Evolutionary conservation across 306 rosid genomes (phyloP).

Genomic region (Fragaria nilgerrensis): DNA sequence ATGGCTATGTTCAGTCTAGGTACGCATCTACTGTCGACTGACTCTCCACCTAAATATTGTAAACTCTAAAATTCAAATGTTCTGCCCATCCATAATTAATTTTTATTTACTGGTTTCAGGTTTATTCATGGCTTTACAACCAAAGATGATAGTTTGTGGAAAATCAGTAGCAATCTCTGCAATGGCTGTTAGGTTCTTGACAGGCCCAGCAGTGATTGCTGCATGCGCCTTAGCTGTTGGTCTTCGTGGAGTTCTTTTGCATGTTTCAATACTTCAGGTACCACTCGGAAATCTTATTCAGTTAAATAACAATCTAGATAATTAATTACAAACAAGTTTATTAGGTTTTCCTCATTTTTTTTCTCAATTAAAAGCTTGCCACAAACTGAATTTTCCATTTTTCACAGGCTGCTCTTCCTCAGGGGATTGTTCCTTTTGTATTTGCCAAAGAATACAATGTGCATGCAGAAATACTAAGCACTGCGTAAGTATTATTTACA

Average conservation of each 20-base stretch:
- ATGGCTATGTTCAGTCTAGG: constrained; percentile 98
- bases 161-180: constrained; percentile 79
- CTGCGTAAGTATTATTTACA: constrained; percentile 65
- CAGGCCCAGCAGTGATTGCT: constrained; percentile 88
- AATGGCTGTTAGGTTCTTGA: constrained; percentile 88
- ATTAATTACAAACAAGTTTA: not conserved
- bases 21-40: constrained; percentile 7
- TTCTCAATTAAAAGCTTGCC: not conserved
- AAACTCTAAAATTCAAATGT: not conserved
- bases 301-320: not conserved
- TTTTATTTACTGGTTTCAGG: constrained; percentile 32
- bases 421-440: constrained; percentile 91
- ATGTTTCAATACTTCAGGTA: constrained; percentile 82
- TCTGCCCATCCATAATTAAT: not conserved
- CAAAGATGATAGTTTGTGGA: constrained; percentile 83
- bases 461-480: constrained; percentile 83
- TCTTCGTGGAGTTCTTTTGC: constrained; percentile 76
- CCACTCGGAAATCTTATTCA: not conserved
- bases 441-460: constrained; percentile 90
- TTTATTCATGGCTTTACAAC: constrained; percentile 90
- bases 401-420: constrained; percentile 84
- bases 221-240: constrained; percentile 70
- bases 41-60: not conserved
- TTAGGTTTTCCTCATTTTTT: not conserved
- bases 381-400: not conserved